phyloP scores from a whole-genome alignment of 1,284 basidiomycete species.

The Phellinidium pouzarii region DNA sequence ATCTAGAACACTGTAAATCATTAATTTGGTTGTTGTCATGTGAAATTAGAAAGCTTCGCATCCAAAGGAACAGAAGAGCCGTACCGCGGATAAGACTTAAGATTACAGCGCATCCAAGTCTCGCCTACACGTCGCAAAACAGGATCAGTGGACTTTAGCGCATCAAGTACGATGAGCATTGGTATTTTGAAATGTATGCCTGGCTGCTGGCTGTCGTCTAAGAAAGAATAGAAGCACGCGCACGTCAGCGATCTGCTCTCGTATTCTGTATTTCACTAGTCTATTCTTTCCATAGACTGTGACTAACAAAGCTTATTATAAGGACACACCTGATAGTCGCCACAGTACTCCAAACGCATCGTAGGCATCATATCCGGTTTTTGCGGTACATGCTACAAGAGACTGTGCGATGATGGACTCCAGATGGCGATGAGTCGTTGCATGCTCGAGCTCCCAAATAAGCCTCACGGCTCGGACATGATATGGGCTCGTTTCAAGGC shows the following conservation, averaged over 20 bases:
- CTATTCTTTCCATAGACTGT: not conserved
- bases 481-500: conserved; percentile 59
- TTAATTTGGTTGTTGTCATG: conserved; percentile 2
- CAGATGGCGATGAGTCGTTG: conserved; percentile 56
- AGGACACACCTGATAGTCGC: conserved; percentile 70
- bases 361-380: conserved; percentile 55
- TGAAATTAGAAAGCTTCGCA: not conserved
- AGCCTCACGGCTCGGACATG: conserved; percentile 80
- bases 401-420: conserved; percentile 71
- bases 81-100: conserved; percentile 86
- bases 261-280: too few species aligned
- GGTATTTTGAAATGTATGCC: conserved; percentile 80
- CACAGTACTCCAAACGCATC: conserved; percentile 91
- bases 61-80: conserved; percentile 17
- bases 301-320: not conserved
- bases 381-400: conserved; percentile 49
- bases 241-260: not conserved
- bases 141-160: conserved; percentile 71
- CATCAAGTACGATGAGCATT: conserved; percentile 83
- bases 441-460: conserved; percentile 78
- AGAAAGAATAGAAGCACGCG: not conserved
- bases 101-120: conserved; percentile 91
- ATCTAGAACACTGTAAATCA: conserved; percentile 63
- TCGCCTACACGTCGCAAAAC: conserved; percentile 72
- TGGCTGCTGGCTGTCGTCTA: conserved; percentile 78